Evolutionary conservation across 371 early-diverging fungal genomes (phyloP), one percentile per base, ranked within the genome.

Genomic region (Blakeslea trispora): DNA sequence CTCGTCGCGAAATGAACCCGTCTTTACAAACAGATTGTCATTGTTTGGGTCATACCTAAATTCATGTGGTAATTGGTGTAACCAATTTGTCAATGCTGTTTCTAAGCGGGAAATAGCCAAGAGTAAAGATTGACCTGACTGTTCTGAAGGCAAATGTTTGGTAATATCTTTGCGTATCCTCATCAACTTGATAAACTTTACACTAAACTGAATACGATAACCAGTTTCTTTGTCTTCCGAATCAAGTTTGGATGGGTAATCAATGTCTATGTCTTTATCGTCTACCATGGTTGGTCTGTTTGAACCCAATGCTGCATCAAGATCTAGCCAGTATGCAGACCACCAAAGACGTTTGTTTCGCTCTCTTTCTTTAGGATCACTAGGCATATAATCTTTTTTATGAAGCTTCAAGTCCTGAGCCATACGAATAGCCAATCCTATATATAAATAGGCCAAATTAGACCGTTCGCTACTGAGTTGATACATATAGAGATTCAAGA

Each of bases 341-440:
- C 83, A 84, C 84, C 84, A 84, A 13, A 84, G 62, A 0, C 79
- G 81, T 52, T 82, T 82, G 46, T 77, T 79, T 21, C 71, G 72
- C 59, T 84, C 81, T 13, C 74, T 61, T 46, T 82, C 79, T 18
- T 70, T 66, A 5, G 70, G 63, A 52, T 78, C 76, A 21, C 66
- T 63, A 2, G 73, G 63, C 69, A 74, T 69, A 48, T 72, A 69
- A 6, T 68, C 69, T 53, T 74, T 76, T 41, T 79, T 75, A 48
- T 84, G 81, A 10, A 79, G 71, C 40, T 78, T 79, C 22, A 84
- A 70, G 52, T 82, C 82, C 51, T 84, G 82, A 2, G 84, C 84
- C 84, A 84, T 84, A 10, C 84, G 78, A 24, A 82, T 81, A 1
- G 82, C 84, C 41, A 84, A 62, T 13, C 84, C 82, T 45, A 78